Evolutionary conservation across 345 rosid genomes (phyloP), one percentile per base, ranked within the genome.

Genomic region (Citrus unshiu): DNA sequence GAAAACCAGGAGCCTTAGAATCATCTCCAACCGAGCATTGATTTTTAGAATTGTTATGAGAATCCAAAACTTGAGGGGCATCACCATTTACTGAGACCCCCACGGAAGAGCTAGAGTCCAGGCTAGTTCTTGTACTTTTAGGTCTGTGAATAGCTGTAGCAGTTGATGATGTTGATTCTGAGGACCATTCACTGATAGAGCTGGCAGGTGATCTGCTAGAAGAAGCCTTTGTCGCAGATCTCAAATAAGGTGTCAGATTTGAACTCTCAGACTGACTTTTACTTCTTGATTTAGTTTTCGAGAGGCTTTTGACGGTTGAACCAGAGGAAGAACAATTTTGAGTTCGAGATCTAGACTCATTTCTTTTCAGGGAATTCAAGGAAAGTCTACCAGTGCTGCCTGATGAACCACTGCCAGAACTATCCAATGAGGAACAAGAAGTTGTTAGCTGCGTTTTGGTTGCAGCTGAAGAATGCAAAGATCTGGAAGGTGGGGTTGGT

Each of bases 161-260:
- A 80, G 86, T 86, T 59, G 93, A 88, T 39, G 93, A 84, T 3
- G 81, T 65, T 46, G 92, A 91, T 59, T 76, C 91, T 37, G 89
- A 85, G 70, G 98, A 91, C 95, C 91, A 85, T 84, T 96, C 98
- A 85, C 90, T 88, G 76, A 88, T 83, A 82, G 98, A 85, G 88
- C 93, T 94, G 77, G 93, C 81, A 74, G 93, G 87, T 75, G 92
- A 89, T 81, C 78, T 79, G 79, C 72, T 87, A 65, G 91, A 84
- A 66, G 95, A 83, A 29, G 72, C 82, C 84, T 83, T 91, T 77
- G 83, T 74, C 30, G 81, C 75, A 81, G 91, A 83, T 80, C 76
- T 86, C 84, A 89, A 68, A 86, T 68, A 49, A 71, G 91, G 80
- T 63, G 91, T 81, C 78, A 79, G 66, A 75, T 76, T 80, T 24